These are phyloP conservation scores for Metschnikowia peoriensis DNA, from an alignment of 805 yeast genomes.

Conservation along the genomic window DNA sequence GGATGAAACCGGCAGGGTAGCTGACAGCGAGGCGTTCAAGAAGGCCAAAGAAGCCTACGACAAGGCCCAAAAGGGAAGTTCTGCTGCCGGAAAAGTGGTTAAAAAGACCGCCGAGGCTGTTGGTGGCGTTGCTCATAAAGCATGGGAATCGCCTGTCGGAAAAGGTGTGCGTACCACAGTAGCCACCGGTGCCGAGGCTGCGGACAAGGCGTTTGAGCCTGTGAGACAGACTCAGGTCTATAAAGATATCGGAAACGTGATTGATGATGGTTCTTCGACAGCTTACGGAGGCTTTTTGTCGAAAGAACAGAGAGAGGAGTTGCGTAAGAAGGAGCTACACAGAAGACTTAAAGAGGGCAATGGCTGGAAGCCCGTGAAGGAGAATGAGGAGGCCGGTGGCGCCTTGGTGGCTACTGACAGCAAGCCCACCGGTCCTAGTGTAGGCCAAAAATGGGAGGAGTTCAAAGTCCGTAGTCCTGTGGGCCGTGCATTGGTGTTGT, in stretches of 20 bases:
- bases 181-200: conserved; percentile 74
- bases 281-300: conserved; percentile 90
- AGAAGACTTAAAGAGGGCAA: conserved; percentile 57
- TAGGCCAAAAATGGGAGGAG: conserved; percentile 63
- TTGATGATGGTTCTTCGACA: conserved; percentile 87
- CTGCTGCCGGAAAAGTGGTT: conserved; percentile 71
- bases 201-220: conserved; percentile 91
- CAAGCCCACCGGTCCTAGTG: conserved; percentile 66
- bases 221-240: conserved; percentile 87
- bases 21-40: conserved; percentile 91
- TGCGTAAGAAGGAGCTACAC: conserved; percentile 55
- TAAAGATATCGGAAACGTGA: conserved; percentile 82
- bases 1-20: conserved; percentile 92
- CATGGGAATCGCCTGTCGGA: conserved; percentile 96
- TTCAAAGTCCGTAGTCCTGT: conserved; percentile 65
- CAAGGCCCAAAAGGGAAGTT: conserved; percentile 68
- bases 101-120: conserved; percentile 91
- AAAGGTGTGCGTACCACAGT: conserved; percentile 85
- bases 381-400: conserved; percentile 79
- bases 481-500: conserved; percentile 60
- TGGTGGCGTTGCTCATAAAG: conserved; percentile 83
- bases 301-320: conserved; percentile 73
- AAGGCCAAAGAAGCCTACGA: conserved; percentile 91
- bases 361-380: conserved; percentile 65
- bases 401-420: conserved; percentile 79